Evolutionary conservation across 257 asterid species (phyloP), one percentile per base, ranked within the genome.

Genomic region (Jacaranda copaia): DNA sequence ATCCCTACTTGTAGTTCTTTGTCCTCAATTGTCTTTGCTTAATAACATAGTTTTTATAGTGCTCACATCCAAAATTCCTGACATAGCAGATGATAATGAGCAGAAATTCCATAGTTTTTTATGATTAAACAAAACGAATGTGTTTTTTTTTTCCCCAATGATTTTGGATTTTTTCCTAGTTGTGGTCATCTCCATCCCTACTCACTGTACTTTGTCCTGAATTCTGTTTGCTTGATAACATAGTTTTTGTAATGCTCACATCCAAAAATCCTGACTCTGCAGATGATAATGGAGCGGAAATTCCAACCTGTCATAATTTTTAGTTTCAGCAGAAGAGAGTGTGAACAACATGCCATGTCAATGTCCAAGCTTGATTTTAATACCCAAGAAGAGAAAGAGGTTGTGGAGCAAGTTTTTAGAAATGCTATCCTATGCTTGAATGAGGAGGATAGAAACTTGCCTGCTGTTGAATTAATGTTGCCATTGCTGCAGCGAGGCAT

Each of bases 291-390:
- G 98, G 98, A 96, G 84, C 88, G 94, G 75, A 91, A 96, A 70
- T 93, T 95, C 81, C 98, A 95, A 77, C 98, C 99, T 40, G 99
- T 95, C 79, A 95, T 95, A 83, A 90, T 95, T 35, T 95, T 95
- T 86, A 93, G 99, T 82, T 95, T 95, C 81, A 95, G 99, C 81
- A 85, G 99, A 89, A 90, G 98, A 87, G 99, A 95, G 85, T 93
- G 98, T 72, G 99, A 95, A 77, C 98, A 95, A 61, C 98, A 95
- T 88, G 99, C 99, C 77, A 91, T 91, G 98, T 93, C 99, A 18
- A 90, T 95, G 99, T 85, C 94, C 72, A 95, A 93, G 82, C 99
- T 95, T 80, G 98, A 95, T 83, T 93, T 93, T 74, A 95, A 95
- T 80, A 84, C 93, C 16, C 78, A 79, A 57, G 99, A 93, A 84